A percentile compares a stretch with the other conserved stretches of the same genome.
Evolutionary conservation across 768 basidiomycete species (phyloP).

Genomic region (Mycena sanguinolenta): DNA sequence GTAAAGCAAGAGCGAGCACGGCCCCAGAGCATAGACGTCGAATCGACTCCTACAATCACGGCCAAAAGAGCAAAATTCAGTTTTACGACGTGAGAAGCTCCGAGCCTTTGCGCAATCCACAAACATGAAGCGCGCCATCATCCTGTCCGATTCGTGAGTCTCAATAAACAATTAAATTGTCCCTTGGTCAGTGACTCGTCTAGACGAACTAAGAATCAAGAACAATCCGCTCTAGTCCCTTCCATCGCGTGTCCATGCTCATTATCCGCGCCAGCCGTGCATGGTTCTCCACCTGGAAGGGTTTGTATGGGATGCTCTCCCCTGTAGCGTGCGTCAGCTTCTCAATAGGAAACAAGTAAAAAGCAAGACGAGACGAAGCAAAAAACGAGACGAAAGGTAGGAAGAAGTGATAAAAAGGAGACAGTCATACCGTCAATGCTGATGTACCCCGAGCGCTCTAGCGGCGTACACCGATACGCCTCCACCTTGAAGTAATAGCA

Average conservation of each 20-base stretch:
- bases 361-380: too few species aligned
- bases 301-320: constrained; percentile 51
- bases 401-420: too few species aligned
- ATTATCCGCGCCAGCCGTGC: constrained; percentile 59
- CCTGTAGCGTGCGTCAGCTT: constrained; percentile 38
- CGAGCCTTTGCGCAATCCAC: too few species aligned
- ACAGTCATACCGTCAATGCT: constrained; percentile 59
- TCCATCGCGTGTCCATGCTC: constrained; percentile 55
- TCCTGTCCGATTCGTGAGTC: too few species aligned
- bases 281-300: constrained; percentile 67
- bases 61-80: too few species aligned
- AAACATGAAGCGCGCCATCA: too few species aligned
- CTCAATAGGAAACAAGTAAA: background rate
- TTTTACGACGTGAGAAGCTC: too few species aligned
- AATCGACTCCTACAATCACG: too few species aligned
- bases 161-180: background rate
- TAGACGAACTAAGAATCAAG: background rate
- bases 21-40: too few species aligned
- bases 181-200: constrained; percentile 4
- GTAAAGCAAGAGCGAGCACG: too few species aligned
- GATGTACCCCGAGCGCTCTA: constrained; percentile 53
- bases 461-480: constrained; percentile 64
- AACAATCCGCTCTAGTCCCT: constrained; percentile 26
- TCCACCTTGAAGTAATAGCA: constrained; percentile 64
- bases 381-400: too few species aligned